phyloP scores from a whole-genome alignment of 441 rosid genomes.

The Breynia disticha region DNA sequence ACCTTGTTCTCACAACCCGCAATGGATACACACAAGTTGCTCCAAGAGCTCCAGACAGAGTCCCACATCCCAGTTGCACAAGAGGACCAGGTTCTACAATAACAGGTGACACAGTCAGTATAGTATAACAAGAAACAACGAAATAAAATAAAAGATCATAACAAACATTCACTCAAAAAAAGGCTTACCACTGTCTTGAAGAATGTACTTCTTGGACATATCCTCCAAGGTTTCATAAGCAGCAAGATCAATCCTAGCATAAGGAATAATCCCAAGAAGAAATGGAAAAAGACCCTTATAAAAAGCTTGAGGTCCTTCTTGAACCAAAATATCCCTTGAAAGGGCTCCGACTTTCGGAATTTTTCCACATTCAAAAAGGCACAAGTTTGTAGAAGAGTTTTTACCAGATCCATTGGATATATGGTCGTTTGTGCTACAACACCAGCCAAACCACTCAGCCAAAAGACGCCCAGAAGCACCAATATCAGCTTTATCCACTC shows the following conservation, averaged over 20 bases:
- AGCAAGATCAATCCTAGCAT: conserved; percentile 90
- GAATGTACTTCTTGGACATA: conserved; percentile 65
- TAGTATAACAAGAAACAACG: no score
- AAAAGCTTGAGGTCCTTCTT: conserved; percentile 90
- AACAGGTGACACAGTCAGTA: no score
- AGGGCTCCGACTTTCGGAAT: conserved; percentile 54
- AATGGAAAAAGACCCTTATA: conserved; percentile 93
- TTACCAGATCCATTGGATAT: conserved; percentile 88
- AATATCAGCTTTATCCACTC: conserved; percentile 45
- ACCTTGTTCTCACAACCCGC: conserved; percentile 96
- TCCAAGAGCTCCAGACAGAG: conserved; percentile 82
- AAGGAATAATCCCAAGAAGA: conserved; percentile 89
- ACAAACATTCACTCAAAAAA: background rate
- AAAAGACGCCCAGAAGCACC: conserved; percentile 70
- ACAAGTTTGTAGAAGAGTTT: conserved; percentile 80
- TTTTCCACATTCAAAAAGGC: conserved; percentile 57
- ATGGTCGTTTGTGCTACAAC: conserved; percentile 84
- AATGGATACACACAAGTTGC: conserved; percentile 94
- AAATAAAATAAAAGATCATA: conserved; percentile 1
- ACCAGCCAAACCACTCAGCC: conserved; percentile 91
- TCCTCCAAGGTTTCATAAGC: conserved; percentile 88
- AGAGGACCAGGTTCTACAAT: conserved; percentile 78
- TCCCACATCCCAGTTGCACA: conserved; percentile 83
- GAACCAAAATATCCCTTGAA: conserved; percentile 71
- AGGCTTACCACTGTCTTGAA: conserved; percentile 52